These are phyloP conservation scores for Cinchona pubescens DNA, from an alignment of 257 asterid genomes.

Conservation along the genomic window DNA sequence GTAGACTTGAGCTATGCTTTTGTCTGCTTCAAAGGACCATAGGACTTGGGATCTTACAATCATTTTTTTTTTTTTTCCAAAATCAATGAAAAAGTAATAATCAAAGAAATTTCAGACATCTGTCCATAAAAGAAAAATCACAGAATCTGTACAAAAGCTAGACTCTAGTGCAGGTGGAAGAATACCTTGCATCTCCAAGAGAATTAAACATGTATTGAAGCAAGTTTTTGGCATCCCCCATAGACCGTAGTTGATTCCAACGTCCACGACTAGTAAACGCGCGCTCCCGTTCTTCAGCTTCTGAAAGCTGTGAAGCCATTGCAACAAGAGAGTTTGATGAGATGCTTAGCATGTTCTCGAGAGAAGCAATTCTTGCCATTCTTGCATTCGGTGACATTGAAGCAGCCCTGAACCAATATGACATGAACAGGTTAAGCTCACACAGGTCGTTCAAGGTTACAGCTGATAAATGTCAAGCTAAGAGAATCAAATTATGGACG, in stretches of 20 bases:
- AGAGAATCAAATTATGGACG: not conserved
- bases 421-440: constrained; percentile 5
- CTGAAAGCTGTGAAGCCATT: constrained; percentile 99
- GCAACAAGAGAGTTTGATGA: constrained; percentile 93
- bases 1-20: not conserved
- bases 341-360: constrained; percentile 89
- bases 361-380: constrained; percentile 89
- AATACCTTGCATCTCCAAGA: constrained; percentile 84
- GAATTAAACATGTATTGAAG: constrained; percentile 85
- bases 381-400: constrained; percentile 92
- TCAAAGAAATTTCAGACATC: not conserved
- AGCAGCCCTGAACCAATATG: constrained; percentile 57
- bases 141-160: not conserved
- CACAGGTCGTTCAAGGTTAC: not conserved
- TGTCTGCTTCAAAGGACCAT: not conserved
- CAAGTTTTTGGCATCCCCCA: constrained; percentile 88
- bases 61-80: too few species aligned
- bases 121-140: not conserved
- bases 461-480: not conserved
- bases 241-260: constrained; percentile 94
- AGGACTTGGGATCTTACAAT: not conserved
- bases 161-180: not conserved
- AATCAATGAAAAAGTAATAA: not conserved
- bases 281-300: constrained; percentile 98
- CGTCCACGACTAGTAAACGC: constrained; percentile 75